Conservation (phyloP, 305 asterid species). For the Caryopteris hybrid region DNA sequence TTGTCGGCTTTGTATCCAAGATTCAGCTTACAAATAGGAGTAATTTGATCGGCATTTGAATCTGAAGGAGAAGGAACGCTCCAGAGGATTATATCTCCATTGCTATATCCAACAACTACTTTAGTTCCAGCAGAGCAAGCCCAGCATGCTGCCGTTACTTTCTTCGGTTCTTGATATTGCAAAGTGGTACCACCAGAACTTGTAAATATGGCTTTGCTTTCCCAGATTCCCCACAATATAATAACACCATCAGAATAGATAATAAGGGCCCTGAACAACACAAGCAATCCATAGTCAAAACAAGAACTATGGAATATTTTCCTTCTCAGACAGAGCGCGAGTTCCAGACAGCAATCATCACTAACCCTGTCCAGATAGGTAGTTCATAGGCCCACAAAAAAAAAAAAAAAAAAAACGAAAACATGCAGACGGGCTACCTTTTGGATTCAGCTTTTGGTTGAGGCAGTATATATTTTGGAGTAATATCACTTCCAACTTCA, state of each 20-base stretch:
- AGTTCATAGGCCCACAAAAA: not conserved
- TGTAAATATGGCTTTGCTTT: conserved; percentile 53
- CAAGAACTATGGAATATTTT: not conserved
- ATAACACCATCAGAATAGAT: conserved; percentile 64
- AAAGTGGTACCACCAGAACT: conserved; percentile 40
- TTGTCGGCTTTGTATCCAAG: conserved; percentile 86
- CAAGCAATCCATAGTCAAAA: not conserved
- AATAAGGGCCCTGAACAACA: conserved; percentile 58
- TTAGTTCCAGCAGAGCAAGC: conserved; percentile 77
- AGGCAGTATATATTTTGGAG: conserved; percentile 56
- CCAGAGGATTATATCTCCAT: conserved; percentile 83
- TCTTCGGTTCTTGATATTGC: conserved; percentile 66
- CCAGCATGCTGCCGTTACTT: conserved; percentile 92
- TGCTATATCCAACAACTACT: conserved; percentile 80
- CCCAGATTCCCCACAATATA: conserved; percentile 71
- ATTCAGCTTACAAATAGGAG: conserved; percentile 67
- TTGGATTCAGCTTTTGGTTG: conserved; percentile 78
- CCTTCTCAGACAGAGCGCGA: not conserved
- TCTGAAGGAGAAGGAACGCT: conserved; percentile 46
- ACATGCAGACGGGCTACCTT: conserved; percentile 45
- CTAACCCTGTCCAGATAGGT: too few relatives aligned
- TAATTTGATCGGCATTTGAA: conserved; percentile 44
- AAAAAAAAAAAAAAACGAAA: not conserved
- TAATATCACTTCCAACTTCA: conserved; percentile 43
- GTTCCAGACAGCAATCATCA: too few relatives aligned